Evolutionary conservation across 805 yeast genomes (phyloP), one percentile per base, ranked within the genome.

Genomic region (Lachancea lanzarotensis): DNA sequence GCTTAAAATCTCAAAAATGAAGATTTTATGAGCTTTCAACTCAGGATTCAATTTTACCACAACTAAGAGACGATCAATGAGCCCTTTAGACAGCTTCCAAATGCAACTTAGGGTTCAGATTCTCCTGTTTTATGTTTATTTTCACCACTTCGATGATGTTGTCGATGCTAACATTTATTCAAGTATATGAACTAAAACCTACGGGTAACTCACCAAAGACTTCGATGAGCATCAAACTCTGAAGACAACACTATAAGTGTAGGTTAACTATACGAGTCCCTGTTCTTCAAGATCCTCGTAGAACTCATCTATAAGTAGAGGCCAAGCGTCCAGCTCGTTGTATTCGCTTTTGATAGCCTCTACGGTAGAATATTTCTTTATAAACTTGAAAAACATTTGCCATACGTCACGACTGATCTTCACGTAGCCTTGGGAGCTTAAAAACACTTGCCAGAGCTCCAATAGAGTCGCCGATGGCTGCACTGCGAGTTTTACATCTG

Each of bases 281-380:
- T 9, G 12, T 16, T 51, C 65, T 30, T 56, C 53, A 38, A 66
- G 67, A 55, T 72, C 72, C 51, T 84, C 95, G 18, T 87, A 84
- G 58, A 78, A 91, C 47, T 81, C 87, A 61, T 91, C 98, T 52
- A 91, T 78, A 15, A 87, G 68, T 43, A 85, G 78, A 4, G 98
- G 98, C 98, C 98, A 91, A 0, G 96, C 85, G 19, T 84, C 89
- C 53, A 76, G 75, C 51, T 83, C 93, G 54, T 84, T 90, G 62
- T 89, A 90, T 2, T 63, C 66, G 2, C 45, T 36, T 13, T 65
- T 64, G 4, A 91, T 67, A 1, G 57, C 50, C 0, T 84, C 78
- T 47, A 86, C 84, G 15, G 60, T 50, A 1, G 76, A 63, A 47
- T 72, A 72, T 48, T 76, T 75, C 43, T 68, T 63, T 45, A 82